These are phyloP conservation scores for Afroboletus lepidellus DNA, from an alignment of 1,284 basidiomycete genomes.

Conservation along the genomic window DNA sequence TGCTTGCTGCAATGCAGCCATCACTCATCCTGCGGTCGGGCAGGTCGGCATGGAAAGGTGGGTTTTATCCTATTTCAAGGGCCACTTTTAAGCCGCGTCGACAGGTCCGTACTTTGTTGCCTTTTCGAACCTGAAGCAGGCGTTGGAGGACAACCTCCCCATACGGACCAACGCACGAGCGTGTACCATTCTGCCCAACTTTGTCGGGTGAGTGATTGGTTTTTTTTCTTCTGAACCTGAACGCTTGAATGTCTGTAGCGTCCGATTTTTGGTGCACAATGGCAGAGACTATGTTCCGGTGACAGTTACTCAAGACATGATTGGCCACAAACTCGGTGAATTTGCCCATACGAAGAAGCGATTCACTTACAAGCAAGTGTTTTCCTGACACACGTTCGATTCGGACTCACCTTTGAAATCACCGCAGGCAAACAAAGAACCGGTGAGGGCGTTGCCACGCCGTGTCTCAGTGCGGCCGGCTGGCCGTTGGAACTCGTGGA, in stretches of 20 bases:
- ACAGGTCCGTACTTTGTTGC: constrained; percentile 93
- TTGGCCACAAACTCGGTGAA: constrained; percentile 97
- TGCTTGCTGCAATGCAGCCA: constrained; percentile 20
- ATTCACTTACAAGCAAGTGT: constrained; percentile 71
- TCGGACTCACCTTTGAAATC: constrained; percentile 3
- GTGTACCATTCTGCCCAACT: constrained; percentile 94
- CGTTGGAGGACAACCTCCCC: constrained; percentile 79
- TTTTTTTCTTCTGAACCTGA: not conserved
- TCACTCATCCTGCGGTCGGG: constrained; percentile 37
- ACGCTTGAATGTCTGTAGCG: constrained; percentile 39
- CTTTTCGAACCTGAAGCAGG: constrained; percentile 87
- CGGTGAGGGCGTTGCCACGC: constrained; percentile 13
- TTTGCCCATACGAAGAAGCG: constrained; percentile 86
- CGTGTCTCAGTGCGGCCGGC: not conserved
- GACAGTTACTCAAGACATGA: constrained; percentile 93
- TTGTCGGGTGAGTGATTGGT: constrained; percentile 67
- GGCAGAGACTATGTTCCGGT: constrained; percentile 91
- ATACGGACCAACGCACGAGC: constrained; percentile 89
- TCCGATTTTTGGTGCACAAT: constrained; percentile 92
- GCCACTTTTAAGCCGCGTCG: not conserved
- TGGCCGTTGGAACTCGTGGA: not conserved
- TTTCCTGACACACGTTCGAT: not conserved
- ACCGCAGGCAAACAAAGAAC: constrained; percentile 28
- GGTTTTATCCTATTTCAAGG: not conserved
- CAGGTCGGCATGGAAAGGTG: constrained; percentile 44